Evolutionary conservation across 2,329 filamentous ascomycete genomes (phyloP).

Genomic region (Aspergillus amoenus): DNA sequence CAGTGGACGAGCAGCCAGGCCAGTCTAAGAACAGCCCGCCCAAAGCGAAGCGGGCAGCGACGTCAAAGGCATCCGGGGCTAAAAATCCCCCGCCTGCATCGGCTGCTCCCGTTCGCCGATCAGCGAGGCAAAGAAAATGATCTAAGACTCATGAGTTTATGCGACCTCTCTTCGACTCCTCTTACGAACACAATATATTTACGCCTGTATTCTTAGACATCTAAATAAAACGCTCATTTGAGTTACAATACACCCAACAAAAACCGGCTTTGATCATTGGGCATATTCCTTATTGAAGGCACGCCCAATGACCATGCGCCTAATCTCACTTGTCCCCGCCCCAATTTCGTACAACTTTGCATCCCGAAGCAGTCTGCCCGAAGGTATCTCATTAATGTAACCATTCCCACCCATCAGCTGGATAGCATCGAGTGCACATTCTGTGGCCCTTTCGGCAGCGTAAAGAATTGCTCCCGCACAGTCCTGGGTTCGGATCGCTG

Average conservation of each 20-base stretch:
- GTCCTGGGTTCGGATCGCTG: constrained; percentile 75
- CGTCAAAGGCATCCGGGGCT: constrained; percentile 20
- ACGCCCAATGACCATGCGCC: constrained; percentile 90
- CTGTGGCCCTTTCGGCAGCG: constrained; percentile 81
- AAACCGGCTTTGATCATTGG: constrained; percentile 11
- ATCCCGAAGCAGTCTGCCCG: constrained; percentile 77
- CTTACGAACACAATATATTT: constrained; percentile 14
- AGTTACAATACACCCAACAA: constrained; percentile 1
- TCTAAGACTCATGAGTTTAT: constrained; percentile 2
- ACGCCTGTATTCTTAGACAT: constrained; percentile 13
- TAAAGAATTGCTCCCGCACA: constrained; percentile 94
- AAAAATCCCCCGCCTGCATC: constrained; percentile 13
- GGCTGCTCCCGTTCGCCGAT: constrained; percentile 27
- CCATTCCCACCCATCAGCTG: constrained; percentile 94
- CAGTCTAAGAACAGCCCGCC: constrained; percentile 6
- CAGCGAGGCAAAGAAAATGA: constrained; percentile 27
- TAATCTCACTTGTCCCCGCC: constrained; percentile 90
- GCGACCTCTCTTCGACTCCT: not conserved
- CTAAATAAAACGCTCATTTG: constrained; percentile 1
- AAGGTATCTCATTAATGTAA: constrained; percentile 92
- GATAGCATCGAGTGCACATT: constrained; percentile 82
- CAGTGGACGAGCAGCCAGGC: constrained; percentile 3
- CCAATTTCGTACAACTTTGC: constrained; percentile 92
- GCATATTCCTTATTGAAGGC: constrained; percentile 85
- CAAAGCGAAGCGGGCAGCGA: constrained; percentile 26